A percentile compares a stretch with the other conserved stretches of the same genome.
These are phyloP conservation scores for Hapsidospora chrysogenum DNA, from an alignment of 495 filamentous ascomycete genomes.

Conservation along the genomic window DNA sequence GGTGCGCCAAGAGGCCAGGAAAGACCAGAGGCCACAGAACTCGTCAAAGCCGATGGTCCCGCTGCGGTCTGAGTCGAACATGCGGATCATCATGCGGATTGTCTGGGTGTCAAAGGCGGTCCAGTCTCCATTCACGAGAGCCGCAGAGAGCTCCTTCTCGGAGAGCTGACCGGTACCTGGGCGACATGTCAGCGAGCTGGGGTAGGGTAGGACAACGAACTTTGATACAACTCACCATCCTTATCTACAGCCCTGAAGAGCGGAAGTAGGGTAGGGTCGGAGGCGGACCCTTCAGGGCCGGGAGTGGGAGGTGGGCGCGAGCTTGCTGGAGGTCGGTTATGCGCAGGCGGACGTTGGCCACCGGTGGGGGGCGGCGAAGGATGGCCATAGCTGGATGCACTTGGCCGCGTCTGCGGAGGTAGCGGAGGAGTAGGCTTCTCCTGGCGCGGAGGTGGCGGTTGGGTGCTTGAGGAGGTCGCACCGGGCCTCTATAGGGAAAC, in stretches of 20 bases:
- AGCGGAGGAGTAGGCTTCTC: conserved; percentile 16
- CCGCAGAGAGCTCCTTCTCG: conserved; percentile 75
- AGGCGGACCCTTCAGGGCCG: conserved; percentile 39
- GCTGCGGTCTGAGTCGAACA: conserved; percentile 86
- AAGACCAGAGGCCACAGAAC: conserved; percentile 90
- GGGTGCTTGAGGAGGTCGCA: too few relatives aligned
- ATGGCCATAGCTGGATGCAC: background rate
- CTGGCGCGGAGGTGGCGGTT: conserved; percentile 6
- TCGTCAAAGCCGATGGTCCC: conserved; percentile 89
- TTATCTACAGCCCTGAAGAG: conserved; percentile 89
- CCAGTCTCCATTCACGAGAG: conserved; percentile 93
- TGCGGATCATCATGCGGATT: conserved; percentile 95
- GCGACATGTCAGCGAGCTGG: background rate
- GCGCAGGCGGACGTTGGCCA: conserved; percentile 29
- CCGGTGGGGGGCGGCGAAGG: conserved; percentile 25
- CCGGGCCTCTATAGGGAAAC: background rate
- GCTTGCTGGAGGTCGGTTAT: conserved; percentile 32
- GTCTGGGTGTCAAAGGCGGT: conserved; percentile 90
- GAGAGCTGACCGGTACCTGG: conserved; percentile 64
- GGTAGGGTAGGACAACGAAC: background rate
- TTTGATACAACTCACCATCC: conserved; percentile 31
- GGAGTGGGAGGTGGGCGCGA: conserved; percentile 51
- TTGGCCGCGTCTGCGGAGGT: background rate
- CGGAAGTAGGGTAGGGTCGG: conserved; percentile 60
- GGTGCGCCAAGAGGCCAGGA: conserved; percentile 81